These are phyloP conservation scores for Solanum commersonii DNA, from an alignment of 257 asterid genomes.

Conservation along the genomic window DNA sequence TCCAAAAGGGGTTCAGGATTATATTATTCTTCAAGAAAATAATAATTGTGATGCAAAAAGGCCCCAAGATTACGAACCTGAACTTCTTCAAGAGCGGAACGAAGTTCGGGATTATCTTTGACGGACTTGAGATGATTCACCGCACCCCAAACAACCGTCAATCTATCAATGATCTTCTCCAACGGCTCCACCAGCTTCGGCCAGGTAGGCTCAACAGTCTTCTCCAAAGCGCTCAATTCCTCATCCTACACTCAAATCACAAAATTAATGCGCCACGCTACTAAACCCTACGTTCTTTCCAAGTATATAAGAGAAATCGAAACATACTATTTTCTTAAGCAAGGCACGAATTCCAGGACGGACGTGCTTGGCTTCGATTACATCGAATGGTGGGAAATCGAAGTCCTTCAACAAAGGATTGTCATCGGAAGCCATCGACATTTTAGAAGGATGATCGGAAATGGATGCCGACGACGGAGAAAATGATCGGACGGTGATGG, in stretches of 20 bases:
- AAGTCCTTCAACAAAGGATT: slow-evolving; percentile 77
- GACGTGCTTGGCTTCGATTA: slow-evolving; percentile 69
- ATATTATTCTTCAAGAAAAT: background rate
- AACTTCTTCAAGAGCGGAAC: slow-evolving; percentile 94
- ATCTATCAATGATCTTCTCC: slow-evolving; percentile 64
- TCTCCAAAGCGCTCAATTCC: slow-evolving; percentile 77
- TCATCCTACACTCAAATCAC: slow-evolving; percentile 33
- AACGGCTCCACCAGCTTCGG: slow-evolving; percentile 94
- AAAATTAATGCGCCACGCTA: background rate
- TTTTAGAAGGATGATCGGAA: background rate
- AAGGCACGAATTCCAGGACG: slow-evolving; percentile 83
- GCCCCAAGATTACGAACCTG: slow-evolving; percentile 43
- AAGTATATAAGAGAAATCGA: background rate
- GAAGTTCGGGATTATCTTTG: slow-evolving; percentile 78
- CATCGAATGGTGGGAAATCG: slow-evolving; percentile 81
- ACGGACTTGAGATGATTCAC: slow-evolving; percentile 91
- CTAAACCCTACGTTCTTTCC: background rate
- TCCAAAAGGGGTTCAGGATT: background rate
- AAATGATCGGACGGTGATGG: slow-evolving; percentile 34
- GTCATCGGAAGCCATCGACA: slow-evolving; percentile 10
- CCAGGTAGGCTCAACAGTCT: slow-evolving; percentile 90
- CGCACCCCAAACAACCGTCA: slow-evolving; percentile 87
- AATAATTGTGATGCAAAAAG: background rate
- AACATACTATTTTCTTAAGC: slow-evolving; percentile 56
- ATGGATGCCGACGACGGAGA: slow-evolving; percentile 18